Evolutionary conservation across 1,284 basidiomycete species (phyloP).

Genomic region (Fomitopsis betulina): DNA sequence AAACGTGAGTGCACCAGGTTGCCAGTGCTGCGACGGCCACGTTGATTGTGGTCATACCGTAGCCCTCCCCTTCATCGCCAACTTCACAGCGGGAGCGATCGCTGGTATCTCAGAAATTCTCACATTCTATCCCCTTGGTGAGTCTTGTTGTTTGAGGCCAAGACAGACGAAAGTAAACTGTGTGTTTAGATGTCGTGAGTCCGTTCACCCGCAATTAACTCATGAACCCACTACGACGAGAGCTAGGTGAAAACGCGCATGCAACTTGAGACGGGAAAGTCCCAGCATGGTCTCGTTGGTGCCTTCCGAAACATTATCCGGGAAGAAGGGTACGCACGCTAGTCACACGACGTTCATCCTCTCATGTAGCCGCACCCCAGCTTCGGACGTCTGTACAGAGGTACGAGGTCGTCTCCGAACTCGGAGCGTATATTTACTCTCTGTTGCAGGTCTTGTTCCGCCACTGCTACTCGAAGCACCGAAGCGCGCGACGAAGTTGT

Average conservation of each 20-base stretch:
- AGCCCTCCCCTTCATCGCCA: conserved; percentile 30
- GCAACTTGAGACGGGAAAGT: conserved; percentile 88
- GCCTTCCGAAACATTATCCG: conserved; percentile 75
- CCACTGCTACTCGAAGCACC: conserved; percentile 96
- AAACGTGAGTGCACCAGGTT: conserved; percentile 1
- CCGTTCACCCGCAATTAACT: conserved; percentile 12
- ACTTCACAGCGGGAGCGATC: conserved; percentile 30
- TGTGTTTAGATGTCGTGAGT: conserved; percentile 30
- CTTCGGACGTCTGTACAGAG: conserved; percentile 83
- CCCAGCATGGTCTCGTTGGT: conserved; percentile 75
- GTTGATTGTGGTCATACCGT: neutral
- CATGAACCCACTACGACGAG: conserved; percentile 18
- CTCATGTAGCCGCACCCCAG: conserved; percentile 35
- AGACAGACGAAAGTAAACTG: neutral
- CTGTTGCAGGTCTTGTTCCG: conserved; percentile 71
- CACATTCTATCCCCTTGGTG: conserved; percentile 90
- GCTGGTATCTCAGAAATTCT: conserved; percentile 75
- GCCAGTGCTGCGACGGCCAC: neutral
- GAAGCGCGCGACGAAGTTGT: conserved; percentile 98
- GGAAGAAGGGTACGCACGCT: conserved; percentile 71
- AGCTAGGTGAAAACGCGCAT: conserved; percentile 92
- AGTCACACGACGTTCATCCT: neutral
- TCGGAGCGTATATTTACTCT: neutral
- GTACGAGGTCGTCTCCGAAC: conserved; percentile 26
- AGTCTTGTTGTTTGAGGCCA: conserved; percentile 23